phyloP scores from a whole-genome alignment of 371 early-diverging fungal genomes.

The Smittium culicis region DNA sequence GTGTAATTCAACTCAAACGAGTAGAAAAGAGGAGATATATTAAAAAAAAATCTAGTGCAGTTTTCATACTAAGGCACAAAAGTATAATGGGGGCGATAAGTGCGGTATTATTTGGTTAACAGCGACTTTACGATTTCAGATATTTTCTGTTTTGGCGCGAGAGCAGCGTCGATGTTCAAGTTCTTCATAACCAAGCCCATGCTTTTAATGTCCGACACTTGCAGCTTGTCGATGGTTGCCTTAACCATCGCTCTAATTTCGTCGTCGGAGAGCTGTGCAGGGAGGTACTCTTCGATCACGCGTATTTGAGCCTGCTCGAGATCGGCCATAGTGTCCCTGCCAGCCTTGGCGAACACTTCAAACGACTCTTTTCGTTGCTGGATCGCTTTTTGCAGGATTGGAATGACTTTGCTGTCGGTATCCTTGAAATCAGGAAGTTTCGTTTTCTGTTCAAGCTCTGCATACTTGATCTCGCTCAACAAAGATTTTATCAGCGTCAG shows the following conservation, averaged over 20 bases:
- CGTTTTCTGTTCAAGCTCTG: conserved; percentile 36
- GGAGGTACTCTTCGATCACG: conserved; percentile 51
- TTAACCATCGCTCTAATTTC: conserved; percentile 46
- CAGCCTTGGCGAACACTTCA: conserved; percentile 39
- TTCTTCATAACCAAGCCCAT: conserved; percentile 69
- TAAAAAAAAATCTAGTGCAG: too few species aligned
- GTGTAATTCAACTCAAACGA: too few species aligned
- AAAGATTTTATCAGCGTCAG: conserved; percentile 49
- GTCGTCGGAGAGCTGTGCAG: conserved; percentile 47
- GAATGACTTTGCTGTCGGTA: conserved; percentile 30
- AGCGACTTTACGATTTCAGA: conserved; percentile 41
- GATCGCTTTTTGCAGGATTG: conserved; percentile 51
- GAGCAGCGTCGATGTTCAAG: conserved; percentile 40
- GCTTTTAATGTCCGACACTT: conserved; percentile 41
- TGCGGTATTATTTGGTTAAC: too few species aligned
- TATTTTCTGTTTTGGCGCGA: conserved; percentile 50
- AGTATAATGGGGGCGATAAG: too few species aligned
- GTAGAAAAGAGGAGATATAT: too few species aligned
- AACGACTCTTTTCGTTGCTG: conserved; percentile 60
- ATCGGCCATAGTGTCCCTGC: conserved; percentile 47
- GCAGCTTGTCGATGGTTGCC: conserved; percentile 36
- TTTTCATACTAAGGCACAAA: too few species aligned
- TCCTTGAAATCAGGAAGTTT: conserved; percentile 4
- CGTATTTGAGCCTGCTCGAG: conserved; percentile 44
- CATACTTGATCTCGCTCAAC: conserved; percentile 55